Base-by-base conservation (phyloP, 352 stramenopile species). In the Phytophthora uliginosa region DNA sequence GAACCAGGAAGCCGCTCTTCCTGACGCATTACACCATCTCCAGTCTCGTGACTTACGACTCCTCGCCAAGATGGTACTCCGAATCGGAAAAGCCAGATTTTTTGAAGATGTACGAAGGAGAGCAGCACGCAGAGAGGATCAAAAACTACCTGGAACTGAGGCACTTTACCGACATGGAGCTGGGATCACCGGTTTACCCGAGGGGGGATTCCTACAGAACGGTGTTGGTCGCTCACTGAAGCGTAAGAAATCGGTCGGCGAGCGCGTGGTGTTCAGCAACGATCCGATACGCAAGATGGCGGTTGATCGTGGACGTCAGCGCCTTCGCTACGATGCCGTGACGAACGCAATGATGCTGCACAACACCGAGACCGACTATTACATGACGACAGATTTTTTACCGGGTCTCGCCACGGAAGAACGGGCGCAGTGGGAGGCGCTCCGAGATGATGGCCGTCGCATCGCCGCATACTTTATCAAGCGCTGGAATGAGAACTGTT, bases 21-120 rank as follows among this genome's bases (percentile, higher is more conserved):
- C 50, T 87, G 26, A 91, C 80, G 15, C 80, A 88, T 45, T 91
- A 89, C 65, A 88, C 81, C 24, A 91, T 89, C 60, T 87, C 79
- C 4, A 89, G 78, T 57, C n/a, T n/a, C n/a, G n/a, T n/a, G n/a
- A n/a, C 64, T 69, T 80, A 64, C 33, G 28, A 50, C 38, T 79
- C 26, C 31, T 63, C 59, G 22, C 78, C 84, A 1, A 71, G 62
- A 40, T 89, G 84, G 84, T 88, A 85, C 63, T 38, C 81, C 1
- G n/a, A 76, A 68, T 74, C 58, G 3, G 57, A 52, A 7, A 77
- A 91, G 18, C 85, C 83, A 0, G 80, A 90, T 36, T 88, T 92
- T 52, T 89, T 81, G 5, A 51, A 59, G 12, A 69, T 92, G 18
- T 91, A 88, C 52, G 50, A 66, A 28, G 77, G 77, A n/a, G 34